Base-by-base conservation (phyloP, 2,329 filamentous ascomycete species). In the Teratosphaeria gauchensis region DNA sequence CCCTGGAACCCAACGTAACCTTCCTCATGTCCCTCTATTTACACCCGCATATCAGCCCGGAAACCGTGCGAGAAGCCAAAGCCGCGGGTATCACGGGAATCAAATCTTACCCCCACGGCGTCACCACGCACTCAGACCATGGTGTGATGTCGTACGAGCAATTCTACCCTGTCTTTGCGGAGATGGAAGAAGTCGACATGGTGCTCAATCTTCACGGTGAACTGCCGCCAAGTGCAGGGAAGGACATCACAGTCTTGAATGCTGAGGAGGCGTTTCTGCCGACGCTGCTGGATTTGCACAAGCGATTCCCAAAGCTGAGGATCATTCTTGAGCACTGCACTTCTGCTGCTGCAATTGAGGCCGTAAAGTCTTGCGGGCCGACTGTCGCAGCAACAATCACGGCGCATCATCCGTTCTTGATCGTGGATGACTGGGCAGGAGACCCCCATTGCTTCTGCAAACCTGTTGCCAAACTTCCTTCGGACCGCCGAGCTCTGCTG, bases 171-270 rank as follows among this genome's bases (percentile, higher is more conserved):
- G 88, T 92, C 14, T 95, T 97, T 70, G 82, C 81, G n/a, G 88
- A 89, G 64, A 96, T 97, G 92, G 88, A 96, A 71, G 77, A 85
- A 60, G 84, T 91, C 64, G 85, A 86, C 64, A 79, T 96, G 71
- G 82, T 95, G n/a, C 80, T 95, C 51, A 96, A 96, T 75, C 78
- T 97, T n/a, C 92, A 97, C 72, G 92, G 92, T 64, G 92, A 96
- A 75, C 84, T 87, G n/a, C 86, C 85, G 0, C 80, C 80, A 1
- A 78, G 78, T 63, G 72, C 73, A 52, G 68, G 65, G 56, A 64
- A 69, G 53, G 70, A 74, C 61, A 71, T 74, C 62, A 73, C 72
- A 9, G 71, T 75, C 3, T 76, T 90, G 63, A 88, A 87, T 66
- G 87, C 86, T 21, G 88, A 92, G 73, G 81, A 84, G 62, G 79